Evolutionary conservation across 352 stramenopile genomes (phyloP).

Genomic region (Plasmopara muralis): DNA sequence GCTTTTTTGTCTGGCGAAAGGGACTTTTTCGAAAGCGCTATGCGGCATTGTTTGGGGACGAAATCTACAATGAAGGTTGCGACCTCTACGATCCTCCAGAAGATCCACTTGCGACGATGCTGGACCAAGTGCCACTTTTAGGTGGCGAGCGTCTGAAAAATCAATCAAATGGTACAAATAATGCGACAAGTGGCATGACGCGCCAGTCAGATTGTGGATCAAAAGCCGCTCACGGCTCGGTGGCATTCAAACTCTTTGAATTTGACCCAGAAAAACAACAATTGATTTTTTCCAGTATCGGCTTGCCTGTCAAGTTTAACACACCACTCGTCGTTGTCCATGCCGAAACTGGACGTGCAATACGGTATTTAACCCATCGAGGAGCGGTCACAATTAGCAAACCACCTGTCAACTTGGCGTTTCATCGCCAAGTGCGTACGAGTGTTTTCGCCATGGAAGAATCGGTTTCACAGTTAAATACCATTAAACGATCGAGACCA

Average conservation of each 20-base stretch:
- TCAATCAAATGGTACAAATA: conserved; percentile 4
- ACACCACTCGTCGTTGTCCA: conserved; percentile 53
- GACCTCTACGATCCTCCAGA: not conserved
- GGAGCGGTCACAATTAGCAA: conserved; percentile 62
- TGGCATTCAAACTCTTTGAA: conserved; percentile 68
- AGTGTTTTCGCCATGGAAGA: conserved; percentile 46
- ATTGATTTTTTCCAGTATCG: conserved; percentile 44
- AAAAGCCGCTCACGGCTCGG: conserved; percentile 25
- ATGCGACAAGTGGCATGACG: conserved; percentile 19
- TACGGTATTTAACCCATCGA: conserved; percentile 47
- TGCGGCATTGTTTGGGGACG: conserved; percentile 51
- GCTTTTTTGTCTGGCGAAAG: conserved; percentile 65
- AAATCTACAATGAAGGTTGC: conserved; percentile 40
- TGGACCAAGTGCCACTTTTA: conserved; percentile 16
- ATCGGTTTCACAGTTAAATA: conserved; percentile 24
- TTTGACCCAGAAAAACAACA: conserved; percentile 46
- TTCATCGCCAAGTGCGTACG: conserved; percentile 45
- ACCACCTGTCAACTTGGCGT: conserved; percentile 59
- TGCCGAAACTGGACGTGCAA: conserved; percentile 53
- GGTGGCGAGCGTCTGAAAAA: not conserved
- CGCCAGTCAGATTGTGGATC: conserved; percentile 5
- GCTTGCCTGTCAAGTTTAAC: conserved; percentile 51
- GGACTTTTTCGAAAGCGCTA: conserved; percentile 69
- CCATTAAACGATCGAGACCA: conserved; percentile 16
- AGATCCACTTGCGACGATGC: not conserved